Base-by-base conservation (phyloP, 495 filamentous ascomycete genomes). In the Aspergillus panamensis region DNA sequence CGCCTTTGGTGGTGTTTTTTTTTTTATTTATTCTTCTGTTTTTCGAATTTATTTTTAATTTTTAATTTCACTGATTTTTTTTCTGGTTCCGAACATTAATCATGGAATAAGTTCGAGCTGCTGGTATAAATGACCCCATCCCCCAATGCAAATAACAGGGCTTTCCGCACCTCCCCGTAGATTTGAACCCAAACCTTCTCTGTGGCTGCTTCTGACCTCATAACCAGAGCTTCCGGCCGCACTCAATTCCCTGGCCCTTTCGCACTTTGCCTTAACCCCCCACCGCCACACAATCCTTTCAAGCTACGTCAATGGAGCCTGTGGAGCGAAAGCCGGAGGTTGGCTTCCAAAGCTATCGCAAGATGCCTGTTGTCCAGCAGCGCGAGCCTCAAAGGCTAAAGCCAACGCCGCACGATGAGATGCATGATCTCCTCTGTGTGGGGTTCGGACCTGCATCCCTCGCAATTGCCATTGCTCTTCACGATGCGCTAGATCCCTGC, bases 401-500 rank as follows among this genome's bases (percentile, higher is more conserved):
- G 33, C 44, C 73, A 4, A 65, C 68, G 6, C 64, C 64, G n/a
- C 63, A 78, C 29, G 81, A 86, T 32, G 81, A 84, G 40, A 69
- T 87, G 35, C 86, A 91, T 62, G 93, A 97, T 64, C 70, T 98
- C 21, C 76, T 97, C 45, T 96, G 93, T 71, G 82, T 97, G 32
- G 93, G 93, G 33, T 98, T 97, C 65, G 93, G 93, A 2, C 93
- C 93, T 10, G 93, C 93, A 12, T 94, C 91, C 55, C 82, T 97
- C 10, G 87, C 93, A n/a, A 91, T 97, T 53, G 93, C 89, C 9
- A 86, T 96, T 50, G 93, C 93, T 7, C 78, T 96, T 25, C 86
- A 94, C 68, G 93, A 98, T 69, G 73, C 75, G 60, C 53, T 80
- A 77, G 63, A 80, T 53, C 67, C 73, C 40, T 45, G 76, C 53